Percentiles rank a stretch among this genome's conserved stretches.
Conservation (phyloP, 208 protist genomes). For the Leishmania arabica region DNA sequence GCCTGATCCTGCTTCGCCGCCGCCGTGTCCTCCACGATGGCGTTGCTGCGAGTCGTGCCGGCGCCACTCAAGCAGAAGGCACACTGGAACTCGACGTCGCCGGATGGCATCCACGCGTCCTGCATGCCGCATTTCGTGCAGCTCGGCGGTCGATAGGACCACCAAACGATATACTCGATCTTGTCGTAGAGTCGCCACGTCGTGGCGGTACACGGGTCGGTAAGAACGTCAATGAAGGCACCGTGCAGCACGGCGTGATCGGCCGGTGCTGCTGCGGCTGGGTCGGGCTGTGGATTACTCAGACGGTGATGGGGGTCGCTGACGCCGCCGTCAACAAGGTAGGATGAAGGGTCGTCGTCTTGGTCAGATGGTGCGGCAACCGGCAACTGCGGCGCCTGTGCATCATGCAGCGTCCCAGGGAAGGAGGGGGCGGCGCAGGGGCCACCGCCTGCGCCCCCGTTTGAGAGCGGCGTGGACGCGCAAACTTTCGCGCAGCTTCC, state of each 20-base stretch:
- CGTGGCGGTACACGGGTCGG: constrained; percentile 47
- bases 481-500: background rate
- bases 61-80: constrained; percentile 60
- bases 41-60: constrained; percentile 54
- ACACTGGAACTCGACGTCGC: constrained; percentile 68
- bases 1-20: constrained; percentile 25
- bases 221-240: constrained; percentile 67
- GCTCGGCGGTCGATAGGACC: constrained; percentile 60
- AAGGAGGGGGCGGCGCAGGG: background rate
- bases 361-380: background rate
- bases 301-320: background rate
- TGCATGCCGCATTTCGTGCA: constrained; percentile 73
- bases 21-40: constrained; percentile 59
- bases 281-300: background rate
- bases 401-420: background rate
- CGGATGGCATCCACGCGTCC: constrained; percentile 69
- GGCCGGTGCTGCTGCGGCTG: background rate
- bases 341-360: constrained; percentile 4
- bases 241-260: constrained; percentile 57
- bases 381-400: background rate
- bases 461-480: background rate
- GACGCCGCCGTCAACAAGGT: background rate
- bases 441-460: background rate
- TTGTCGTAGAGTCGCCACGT: constrained; percentile 73
- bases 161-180: constrained; percentile 88